A percentile compares a stretch with the other conserved stretches of the same genome.
These are phyloP conservation scores for Lentinula sp. DNA, from an alignment of 768 basidiomycete genomes.

Conservation along the genomic window DNA sequence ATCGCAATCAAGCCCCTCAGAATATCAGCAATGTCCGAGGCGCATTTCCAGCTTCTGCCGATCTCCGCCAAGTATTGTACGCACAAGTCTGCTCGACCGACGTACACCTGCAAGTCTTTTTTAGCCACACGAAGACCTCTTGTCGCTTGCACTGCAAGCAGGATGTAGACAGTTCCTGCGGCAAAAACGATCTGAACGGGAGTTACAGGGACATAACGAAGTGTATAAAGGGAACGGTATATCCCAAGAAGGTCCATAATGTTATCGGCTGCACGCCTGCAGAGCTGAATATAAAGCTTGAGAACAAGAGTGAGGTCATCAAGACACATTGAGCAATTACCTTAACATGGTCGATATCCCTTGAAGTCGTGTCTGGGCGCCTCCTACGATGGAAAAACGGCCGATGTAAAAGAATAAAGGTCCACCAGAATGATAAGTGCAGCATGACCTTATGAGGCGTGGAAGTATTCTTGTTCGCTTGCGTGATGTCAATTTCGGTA, in stretches of 20 bases:
- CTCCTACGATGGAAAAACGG: slow-evolving; percentile 26
- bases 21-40: slow-evolving; percentile 17
- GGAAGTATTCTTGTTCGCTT: slow-evolving; percentile 21
- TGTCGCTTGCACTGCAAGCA: slow-evolving; percentile 26
- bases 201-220: slow-evolving; percentile 31
- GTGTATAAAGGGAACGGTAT: slow-evolving; percentile 26
- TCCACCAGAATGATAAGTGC: slow-evolving; percentile 28
- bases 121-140: slow-evolving; percentile 17
- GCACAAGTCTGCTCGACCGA: slow-evolving; percentile 22
- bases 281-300: slow-evolving; percentile 16
- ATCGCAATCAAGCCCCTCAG: slow-evolving; percentile 15
- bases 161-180: slow-evolving; percentile 32
- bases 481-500: slow-evolving; percentile 23
- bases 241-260: slow-evolving; percentile 25
- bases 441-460: slow-evolving; percentile 27
- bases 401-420: slow-evolving; percentile 31
- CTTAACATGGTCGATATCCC: slow-evolving; percentile 26
- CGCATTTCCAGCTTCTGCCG: slow-evolving; percentile 25
- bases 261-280: slow-evolving; percentile 27
- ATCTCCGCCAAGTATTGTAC: slow-evolving; percentile 24
- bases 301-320: background rate
- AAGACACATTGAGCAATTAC: slow-evolving; percentile 8
- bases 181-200: slow-evolving; percentile 29
- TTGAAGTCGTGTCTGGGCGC: slow-evolving; percentile 4
- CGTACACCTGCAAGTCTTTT: slow-evolving; percentile 18